Percentiles rank a stretch among this genome's conserved stretches.
These are phyloP conservation scores for Dryas octopetala DNA, from an alignment of 306 rosid genomes.

Conservation along the genomic window DNA sequence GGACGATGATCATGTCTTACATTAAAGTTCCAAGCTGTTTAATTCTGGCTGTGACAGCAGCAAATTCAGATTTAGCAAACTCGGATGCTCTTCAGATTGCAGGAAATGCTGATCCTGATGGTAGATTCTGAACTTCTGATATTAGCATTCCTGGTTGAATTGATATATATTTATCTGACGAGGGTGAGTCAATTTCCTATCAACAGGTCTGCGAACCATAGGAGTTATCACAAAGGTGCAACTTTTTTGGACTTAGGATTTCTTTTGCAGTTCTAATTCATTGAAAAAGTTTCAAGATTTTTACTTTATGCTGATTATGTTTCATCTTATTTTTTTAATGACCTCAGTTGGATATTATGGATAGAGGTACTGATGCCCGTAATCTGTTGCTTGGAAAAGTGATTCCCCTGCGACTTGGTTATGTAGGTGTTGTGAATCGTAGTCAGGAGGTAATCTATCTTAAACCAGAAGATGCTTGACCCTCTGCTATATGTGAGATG, in stretches of 20 bases:
- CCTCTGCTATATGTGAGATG: not conserved
- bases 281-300: not conserved
- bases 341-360: slow-evolving; percentile 95
- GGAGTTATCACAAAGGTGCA: slow-evolving; percentile 93
- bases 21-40: slow-evolving; percentile 85
- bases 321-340: slow-evolving; percentile 17
- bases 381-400: slow-evolving; percentile 95
- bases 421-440: slow-evolving; percentile 94
- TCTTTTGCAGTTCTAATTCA: not conserved
- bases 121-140: slow-evolving; percentile 40
- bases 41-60: slow-evolving; percentile 94
- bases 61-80: slow-evolving; percentile 97
- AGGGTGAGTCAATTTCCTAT: slow-evolving; percentile 22
- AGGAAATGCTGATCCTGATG: slow-evolving; percentile 98
- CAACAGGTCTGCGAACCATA: slow-evolving; percentile 88
- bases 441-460: slow-evolving; percentile 86
- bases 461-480: slow-evolving; percentile 9
- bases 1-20: slow-evolving; percentile 97
- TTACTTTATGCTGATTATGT: slow-evolving; percentile 30
- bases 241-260: slow-evolving; percentile 18
- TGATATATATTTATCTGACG: slow-evolving; percentile 16
- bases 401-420: slow-evolving; percentile 95
- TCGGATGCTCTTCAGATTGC: slow-evolving; percentile 99
- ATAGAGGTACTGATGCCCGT: slow-evolving; percentile 99
- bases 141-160: slow-evolving; percentile 19